These are phyloP conservation scores for Hyphopichia wangnamkhiaoensis DNA, from an alignment of 1,139 yeast genomes.

Conservation along the genomic window DNA sequence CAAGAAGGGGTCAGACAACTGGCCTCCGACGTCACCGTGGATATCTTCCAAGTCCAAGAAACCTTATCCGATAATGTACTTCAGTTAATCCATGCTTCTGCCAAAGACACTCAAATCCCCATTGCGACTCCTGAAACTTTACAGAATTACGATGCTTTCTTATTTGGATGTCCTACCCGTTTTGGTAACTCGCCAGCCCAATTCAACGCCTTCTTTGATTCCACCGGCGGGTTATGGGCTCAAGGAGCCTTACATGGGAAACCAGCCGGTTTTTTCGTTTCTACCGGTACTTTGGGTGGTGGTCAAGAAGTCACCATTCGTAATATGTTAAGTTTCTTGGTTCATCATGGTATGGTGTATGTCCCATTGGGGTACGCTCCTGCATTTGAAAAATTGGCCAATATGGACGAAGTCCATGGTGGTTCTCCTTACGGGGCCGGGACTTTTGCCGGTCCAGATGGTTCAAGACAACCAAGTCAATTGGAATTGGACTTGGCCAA, in stretches of 20 bases:
- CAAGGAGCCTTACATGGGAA: slow-evolving; percentile 49
- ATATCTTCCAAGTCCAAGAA: slow-evolving; percentile 51
- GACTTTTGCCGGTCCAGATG: slow-evolving; percentile 48
- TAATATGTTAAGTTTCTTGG: slow-evolving; percentile 35
- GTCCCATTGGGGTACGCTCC: slow-evolving; percentile 46
- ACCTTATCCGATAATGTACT: slow-evolving; percentile 48
- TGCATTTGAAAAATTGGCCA: slow-evolving; percentile 35
- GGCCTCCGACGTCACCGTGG: slow-evolving; percentile 33
- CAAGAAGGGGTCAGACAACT: slow-evolving; percentile 43
- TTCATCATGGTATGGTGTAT: slow-evolving; percentile 54
- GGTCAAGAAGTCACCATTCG: slow-evolving; percentile 50
- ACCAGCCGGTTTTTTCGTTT: slow-evolving; percentile 47
- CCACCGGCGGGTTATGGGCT: slow-evolving; percentile 54
- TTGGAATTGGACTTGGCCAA: slow-evolving; percentile 40
- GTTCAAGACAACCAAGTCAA: slow-evolving; percentile 44
- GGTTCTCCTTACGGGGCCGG: slow-evolving; percentile 57
- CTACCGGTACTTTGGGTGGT: slow-evolving; percentile 49
- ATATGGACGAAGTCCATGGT: slow-evolving; percentile 44
- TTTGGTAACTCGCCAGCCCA: slow-evolving; percentile 51
- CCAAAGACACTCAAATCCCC: slow-evolving; percentile 38
- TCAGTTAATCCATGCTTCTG: slow-evolving; percentile 42
- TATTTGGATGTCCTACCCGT: slow-evolving; percentile 55
- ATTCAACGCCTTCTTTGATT: slow-evolving; percentile 44
- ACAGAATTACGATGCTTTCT: slow-evolving; percentile 44
- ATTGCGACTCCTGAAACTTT: slow-evolving; percentile 41